Evolutionary conservation across 768 basidiomycete genomes (phyloP).

Genomic region (Lactarius evosmus): DNA sequence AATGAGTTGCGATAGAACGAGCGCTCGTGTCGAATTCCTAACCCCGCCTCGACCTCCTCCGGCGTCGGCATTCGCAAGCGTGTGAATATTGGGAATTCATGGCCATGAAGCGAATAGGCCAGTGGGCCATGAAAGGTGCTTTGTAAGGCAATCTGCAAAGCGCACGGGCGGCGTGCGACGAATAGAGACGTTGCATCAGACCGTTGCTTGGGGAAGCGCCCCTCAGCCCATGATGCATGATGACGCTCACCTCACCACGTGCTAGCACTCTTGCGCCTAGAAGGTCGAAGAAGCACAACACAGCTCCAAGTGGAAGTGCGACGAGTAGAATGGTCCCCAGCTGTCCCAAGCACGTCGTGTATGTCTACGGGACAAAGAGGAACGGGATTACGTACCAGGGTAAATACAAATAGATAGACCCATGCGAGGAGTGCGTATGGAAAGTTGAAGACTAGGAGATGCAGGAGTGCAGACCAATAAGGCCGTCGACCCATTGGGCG

Average conservation of each 20-base stretch:
- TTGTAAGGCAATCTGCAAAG: slow-evolving; percentile 58
- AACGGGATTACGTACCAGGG: slow-evolving; percentile 52
- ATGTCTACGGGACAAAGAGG: too few relatives aligned
- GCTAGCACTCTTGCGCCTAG: slow-evolving; percentile 70
- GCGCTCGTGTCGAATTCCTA: slow-evolving; percentile 42
- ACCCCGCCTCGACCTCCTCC: slow-evolving; percentile 50
- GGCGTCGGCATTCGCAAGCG: slow-evolving; percentile 50
- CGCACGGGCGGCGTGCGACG: not conserved
- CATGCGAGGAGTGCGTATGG: slow-evolving; percentile 77
- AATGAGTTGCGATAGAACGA: slow-evolving; percentile 83
- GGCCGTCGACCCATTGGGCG: slow-evolving; percentile 50
- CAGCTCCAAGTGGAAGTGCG: slow-evolving; percentile 70
- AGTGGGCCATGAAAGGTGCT: slow-evolving; percentile 65
- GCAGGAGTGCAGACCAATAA: slow-evolving; percentile 67
- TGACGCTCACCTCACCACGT: slow-evolving; percentile 56
- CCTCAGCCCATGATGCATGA: not conserved
- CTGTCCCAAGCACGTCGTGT: too few relatives aligned
- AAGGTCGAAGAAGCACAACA: slow-evolving; percentile 74
- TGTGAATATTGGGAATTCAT: slow-evolving; percentile 74
- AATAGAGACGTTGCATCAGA: not conserved
- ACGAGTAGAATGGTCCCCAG: slow-evolving; percentile 78
- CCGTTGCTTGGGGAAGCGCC: not conserved
- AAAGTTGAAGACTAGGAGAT: slow-evolving; percentile 72
- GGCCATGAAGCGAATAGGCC: slow-evolving; percentile 58
- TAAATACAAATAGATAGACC: slow-evolving; percentile 77